These are phyloP conservation scores for Cladosporium sp. DNA, from an alignment of 2,329 filamentous ascomycete genomes.

Conservation along the genomic window DNA sequence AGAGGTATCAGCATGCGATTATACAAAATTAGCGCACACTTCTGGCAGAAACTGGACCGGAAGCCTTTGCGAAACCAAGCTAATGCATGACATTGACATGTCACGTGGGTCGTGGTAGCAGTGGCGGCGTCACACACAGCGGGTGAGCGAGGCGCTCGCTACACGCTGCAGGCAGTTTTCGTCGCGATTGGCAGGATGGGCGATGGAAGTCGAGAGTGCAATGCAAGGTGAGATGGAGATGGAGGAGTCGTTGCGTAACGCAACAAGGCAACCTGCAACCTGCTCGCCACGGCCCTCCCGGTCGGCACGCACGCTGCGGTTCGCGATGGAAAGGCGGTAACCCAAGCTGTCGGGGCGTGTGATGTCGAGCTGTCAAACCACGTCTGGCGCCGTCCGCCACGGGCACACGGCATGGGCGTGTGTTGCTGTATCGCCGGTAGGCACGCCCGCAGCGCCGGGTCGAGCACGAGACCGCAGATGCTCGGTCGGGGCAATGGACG, in stretches of 20 bases:
- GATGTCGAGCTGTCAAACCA: constrained; percentile 18
- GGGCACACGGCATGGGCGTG: constrained; percentile 8
- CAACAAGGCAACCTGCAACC: constrained; percentile 2
- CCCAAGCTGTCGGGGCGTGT: constrained; percentile 2
- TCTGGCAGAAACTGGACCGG: not conserved
- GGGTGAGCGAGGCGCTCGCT: not conserved
- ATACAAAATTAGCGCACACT: not conserved
- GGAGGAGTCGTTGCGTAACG: not conserved
- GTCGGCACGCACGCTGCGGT: constrained; percentile 8
- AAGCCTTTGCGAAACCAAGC: constrained; percentile 3
- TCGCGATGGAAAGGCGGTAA: constrained; percentile 15
- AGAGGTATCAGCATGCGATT: not conserved
- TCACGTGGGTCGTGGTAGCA: constrained; percentile 12
- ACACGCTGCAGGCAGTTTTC: not conserved
- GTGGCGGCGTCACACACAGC: constrained; percentile 4
- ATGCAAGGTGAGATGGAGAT: constrained; percentile 12
- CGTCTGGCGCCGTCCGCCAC: constrained; percentile 8
- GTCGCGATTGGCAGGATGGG: not conserved
- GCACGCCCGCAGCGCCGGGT: constrained; percentile 7
- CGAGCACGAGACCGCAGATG: constrained; percentile 17
- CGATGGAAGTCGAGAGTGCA: not conserved
- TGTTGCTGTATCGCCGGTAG: constrained; percentile 13
- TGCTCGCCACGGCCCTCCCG: constrained; percentile 3
- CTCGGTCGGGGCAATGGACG: constrained; percentile 15
- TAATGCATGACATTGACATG: constrained; percentile 21